These are phyloP conservation scores for Mariannaea sp. DNA, from an alignment of 2,329 filamentous ascomycete species.

Conservation along the genomic window DNA sequence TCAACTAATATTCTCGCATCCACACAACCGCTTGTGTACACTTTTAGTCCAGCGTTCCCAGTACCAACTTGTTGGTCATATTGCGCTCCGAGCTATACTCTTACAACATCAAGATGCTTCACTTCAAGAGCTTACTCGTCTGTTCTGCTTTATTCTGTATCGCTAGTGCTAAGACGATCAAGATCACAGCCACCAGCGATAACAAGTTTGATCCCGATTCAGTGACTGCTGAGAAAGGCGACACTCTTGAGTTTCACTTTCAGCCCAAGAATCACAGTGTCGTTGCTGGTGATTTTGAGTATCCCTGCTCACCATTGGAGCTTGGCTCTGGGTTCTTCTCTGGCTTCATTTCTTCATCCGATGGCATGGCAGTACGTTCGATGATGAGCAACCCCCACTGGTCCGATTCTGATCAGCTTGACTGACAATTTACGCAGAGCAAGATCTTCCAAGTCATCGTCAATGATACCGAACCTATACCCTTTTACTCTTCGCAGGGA, in stretches of 20 bases:
- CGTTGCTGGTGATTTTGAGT: slow-evolving; percentile 42
- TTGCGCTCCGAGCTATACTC: background rate
- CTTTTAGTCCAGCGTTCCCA: no score
- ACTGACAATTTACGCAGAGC: slow-evolving; percentile 31
- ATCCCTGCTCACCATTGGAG: slow-evolving; percentile 43
- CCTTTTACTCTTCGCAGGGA: slow-evolving; percentile 49
- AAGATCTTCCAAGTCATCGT: slow-evolving; percentile 44
- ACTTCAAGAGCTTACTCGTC: slow-evolving; percentile 35
- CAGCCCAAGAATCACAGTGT: slow-evolving; percentile 46
- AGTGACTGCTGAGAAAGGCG: slow-evolving; percentile 40
- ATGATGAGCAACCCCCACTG: no score
- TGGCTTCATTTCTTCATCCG: slow-evolving; percentile 39
- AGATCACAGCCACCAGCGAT: slow-evolving; percentile 41
- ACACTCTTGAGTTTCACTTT: slow-evolving; percentile 47
- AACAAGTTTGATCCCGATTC: slow-evolving; percentile 43
- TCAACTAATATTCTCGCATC: no score
- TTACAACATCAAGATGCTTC: slow-evolving; percentile 34
- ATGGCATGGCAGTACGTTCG: slow-evolving; percentile 40
- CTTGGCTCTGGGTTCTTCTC: slow-evolving; percentile 46
- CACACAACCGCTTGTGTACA: no score
- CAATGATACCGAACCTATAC: slow-evolving; percentile 40
- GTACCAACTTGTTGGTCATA: no score
- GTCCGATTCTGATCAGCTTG: background rate
- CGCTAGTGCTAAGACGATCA: slow-evolving; percentile 41
- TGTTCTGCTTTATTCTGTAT: slow-evolving; percentile 34